Conservation (phyloP, 768 basidiomycete species). For the Strobilomyces confusus region DNA sequence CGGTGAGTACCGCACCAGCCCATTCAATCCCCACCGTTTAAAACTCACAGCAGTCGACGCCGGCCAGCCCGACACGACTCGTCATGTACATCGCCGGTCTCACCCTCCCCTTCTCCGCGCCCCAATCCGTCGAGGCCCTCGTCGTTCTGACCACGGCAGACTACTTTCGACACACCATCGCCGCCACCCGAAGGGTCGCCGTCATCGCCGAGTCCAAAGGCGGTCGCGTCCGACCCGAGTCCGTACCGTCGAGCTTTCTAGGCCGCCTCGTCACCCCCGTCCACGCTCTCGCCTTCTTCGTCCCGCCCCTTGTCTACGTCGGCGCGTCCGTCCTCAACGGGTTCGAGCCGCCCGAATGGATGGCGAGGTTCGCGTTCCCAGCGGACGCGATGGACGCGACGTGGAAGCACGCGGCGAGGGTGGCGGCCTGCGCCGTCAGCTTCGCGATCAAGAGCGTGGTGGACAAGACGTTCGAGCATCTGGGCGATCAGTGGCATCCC, state of each 20-base stretch:
- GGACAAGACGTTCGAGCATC: not conserved
- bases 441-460: slow-evolving; percentile 4
- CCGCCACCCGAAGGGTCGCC: not conserved
- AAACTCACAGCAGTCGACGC: no score
- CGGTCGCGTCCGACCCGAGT: no score
- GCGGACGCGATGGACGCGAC: slow-evolving; percentile 2
- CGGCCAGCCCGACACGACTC: no score
- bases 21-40: no score
- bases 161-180: not conserved
- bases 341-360: slow-evolving; percentile 31
- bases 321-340: slow-evolving; percentile 20
- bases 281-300: slow-evolving; percentile 15
- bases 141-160: slow-evolving; percentile 13
- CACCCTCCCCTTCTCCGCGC: not conserved
- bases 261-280: slow-evolving; percentile 27
- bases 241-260: no score
- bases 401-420: slow-evolving; percentile 10
- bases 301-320: slow-evolving; percentile 24
- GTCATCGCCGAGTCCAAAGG: no score
- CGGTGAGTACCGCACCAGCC: no score
- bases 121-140: slow-evolving; percentile 13
- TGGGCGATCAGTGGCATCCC: slow-evolving; percentile 29
- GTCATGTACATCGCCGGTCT: slow-evolving; percentile 19
- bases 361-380: slow-evolving; percentile 20
- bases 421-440: slow-evolving; percentile 19